Conservation (phyloP, 805 yeast genomes). For the Candida sithepensis region DNA sequence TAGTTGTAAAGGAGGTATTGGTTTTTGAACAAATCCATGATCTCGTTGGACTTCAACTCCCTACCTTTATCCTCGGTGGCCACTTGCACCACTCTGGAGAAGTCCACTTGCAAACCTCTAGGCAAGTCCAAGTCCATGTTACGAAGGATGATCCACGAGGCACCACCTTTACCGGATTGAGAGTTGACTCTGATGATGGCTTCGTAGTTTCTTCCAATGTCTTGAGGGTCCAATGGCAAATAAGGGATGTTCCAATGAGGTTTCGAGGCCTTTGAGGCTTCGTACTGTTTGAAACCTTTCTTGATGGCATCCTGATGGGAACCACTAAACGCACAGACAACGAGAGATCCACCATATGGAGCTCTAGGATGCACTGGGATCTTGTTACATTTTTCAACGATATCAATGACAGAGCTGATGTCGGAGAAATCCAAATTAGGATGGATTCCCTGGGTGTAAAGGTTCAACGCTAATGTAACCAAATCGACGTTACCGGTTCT, state of each 20-base stretch:
- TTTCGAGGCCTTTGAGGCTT: conserved; percentile 35
- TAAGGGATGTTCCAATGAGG: conserved; percentile 72
- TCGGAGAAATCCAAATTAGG: conserved; percentile 73
- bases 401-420: conserved; percentile 59
- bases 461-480: conserved; percentile 71
- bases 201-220: conserved; percentile 85
- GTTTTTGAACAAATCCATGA: conserved; percentile 59
- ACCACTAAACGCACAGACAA: conserved; percentile 80
- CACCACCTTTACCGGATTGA: conserved; percentile 86
- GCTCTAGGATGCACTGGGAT: conserved; percentile 76
- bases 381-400: conserved; percentile 77
- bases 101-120: conserved; percentile 73
- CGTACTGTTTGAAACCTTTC: conserved; percentile 63
- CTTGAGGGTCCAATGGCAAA: conserved; percentile 80
- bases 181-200: conserved; percentile 89
- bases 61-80: conserved; percentile 69
- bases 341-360: conserved; percentile 80
- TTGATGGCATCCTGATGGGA: conserved; percentile 89
- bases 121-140: conserved; percentile 78
- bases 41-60: conserved; percentile 64
- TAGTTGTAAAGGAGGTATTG: conserved; percentile 45
- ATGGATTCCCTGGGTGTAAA: conserved; percentile 73
- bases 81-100: conserved; percentile 65
- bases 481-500: conserved; percentile 85
- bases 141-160: conserved; percentile 81